Conservation (phyloP, 106 monocot species). For the Triglochin maritima region DNA sequence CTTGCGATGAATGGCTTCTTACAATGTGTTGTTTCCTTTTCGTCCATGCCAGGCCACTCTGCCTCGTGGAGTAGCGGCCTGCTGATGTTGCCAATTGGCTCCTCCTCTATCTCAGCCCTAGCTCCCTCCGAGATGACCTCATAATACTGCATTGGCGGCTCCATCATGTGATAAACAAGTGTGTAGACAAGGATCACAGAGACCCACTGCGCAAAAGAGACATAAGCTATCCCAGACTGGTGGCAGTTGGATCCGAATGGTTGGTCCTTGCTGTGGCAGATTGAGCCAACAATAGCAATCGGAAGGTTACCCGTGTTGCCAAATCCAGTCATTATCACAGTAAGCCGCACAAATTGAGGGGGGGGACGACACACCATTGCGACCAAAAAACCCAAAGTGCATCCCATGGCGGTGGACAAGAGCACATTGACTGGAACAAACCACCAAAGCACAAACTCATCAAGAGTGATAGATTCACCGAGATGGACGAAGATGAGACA, state of each 20-base stretch:
- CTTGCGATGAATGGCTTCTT: slow-evolving; percentile 28
- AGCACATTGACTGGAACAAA: slow-evolving; percentile 84
- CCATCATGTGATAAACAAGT: slow-evolving; percentile 98
- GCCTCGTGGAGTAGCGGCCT: slow-evolving; percentile 23
- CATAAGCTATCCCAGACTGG: slow-evolving; percentile 57
- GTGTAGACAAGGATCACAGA: slow-evolving; percentile 90
- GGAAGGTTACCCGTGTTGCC: slow-evolving; percentile 97
- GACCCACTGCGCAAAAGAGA: slow-evolving; percentile 91
- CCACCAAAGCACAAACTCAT: slow-evolving; percentile 58
- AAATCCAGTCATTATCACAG: slow-evolving; percentile 77
- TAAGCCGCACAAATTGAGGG: slow-evolving; percentile 62
- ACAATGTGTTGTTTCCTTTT: slow-evolving; percentile 18
- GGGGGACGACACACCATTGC: slow-evolving; percentile 66
- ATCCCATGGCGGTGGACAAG: slow-evolving; percentile 57
- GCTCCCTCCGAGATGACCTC: slow-evolving; percentile 33
- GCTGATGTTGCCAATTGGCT: slow-evolving; percentile 1
- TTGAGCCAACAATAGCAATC: slow-evolving; percentile 75
- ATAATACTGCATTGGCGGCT: slow-evolving; percentile 72
- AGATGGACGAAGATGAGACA: slow-evolving; percentile 92
- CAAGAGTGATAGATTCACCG: slow-evolving; percentile 61
- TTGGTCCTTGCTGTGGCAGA: slow-evolving; percentile 62
- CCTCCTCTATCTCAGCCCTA: slow-evolving; percentile 11
- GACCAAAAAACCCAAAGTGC: slow-evolving; percentile 62
- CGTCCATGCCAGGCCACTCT: slow-evolving; percentile 26
- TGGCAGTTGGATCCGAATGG: slow-evolving; percentile 68